Conservation (phyloP, 2,329 filamentous ascomycete genomes). For the Zasmidium cellare region DNA sequence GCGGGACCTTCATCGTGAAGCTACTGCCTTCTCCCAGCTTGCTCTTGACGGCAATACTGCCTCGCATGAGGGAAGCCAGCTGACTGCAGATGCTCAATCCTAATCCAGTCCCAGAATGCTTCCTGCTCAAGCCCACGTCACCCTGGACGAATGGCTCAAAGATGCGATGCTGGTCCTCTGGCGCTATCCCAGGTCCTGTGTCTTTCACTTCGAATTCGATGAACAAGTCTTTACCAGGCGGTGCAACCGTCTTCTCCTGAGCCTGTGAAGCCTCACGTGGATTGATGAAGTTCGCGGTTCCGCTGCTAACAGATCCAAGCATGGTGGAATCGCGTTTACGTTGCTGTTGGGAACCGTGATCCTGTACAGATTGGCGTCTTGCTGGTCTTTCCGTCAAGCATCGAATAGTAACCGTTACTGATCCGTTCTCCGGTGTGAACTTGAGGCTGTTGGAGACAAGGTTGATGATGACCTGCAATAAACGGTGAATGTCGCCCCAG, state of each 20-base stretch:
- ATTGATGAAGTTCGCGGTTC: constrained; percentile 21
- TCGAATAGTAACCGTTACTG: constrained; percentile 72
- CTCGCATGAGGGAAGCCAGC: constrained; percentile 79
- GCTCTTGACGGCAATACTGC: constrained; percentile 70
- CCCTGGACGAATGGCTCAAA: constrained; percentile 95
- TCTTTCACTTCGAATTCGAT: constrained; percentile 91
- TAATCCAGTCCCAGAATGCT: constrained; percentile 84
- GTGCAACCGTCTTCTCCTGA: constrained; percentile 24
- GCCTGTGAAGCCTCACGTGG: constrained; percentile 10
- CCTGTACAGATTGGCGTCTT: constrained; percentile 11
- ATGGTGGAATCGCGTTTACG: not conserved
- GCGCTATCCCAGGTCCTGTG: constrained; percentile 80
- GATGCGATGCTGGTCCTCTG: constrained; percentile 74
- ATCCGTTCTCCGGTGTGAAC: constrained; percentile 77
- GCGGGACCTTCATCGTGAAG: constrained; percentile 79
- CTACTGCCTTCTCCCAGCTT: constrained; percentile 72
- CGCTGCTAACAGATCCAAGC: constrained; percentile 1
- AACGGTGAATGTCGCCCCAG: constrained; percentile 86
- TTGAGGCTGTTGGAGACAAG: constrained; percentile 89
- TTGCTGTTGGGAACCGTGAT: constrained; percentile 3
- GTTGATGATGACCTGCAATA: constrained; percentile 88
- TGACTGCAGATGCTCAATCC: constrained; percentile 89
- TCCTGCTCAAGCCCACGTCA: constrained; percentile 85
- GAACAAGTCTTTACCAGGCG: constrained; percentile 64
- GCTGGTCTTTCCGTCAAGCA: constrained; percentile 60